These are phyloP conservation scores for Xerocomus potaroensis DNA, from an alignment of 768 basidiomycete genomes.

Conservation along the genomic window DNA sequence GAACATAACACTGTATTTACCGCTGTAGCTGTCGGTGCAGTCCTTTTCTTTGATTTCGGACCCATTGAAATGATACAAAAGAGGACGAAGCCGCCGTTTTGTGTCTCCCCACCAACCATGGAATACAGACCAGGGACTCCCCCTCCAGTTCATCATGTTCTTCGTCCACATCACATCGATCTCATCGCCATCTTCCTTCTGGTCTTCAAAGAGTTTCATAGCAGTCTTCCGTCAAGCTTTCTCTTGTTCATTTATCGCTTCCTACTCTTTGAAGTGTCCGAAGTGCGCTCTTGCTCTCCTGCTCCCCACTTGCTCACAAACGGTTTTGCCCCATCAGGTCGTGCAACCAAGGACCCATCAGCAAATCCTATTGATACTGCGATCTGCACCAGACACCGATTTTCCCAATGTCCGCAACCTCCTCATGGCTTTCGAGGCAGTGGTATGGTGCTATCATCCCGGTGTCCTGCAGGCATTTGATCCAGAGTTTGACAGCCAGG, in stretches of 20 bases:
- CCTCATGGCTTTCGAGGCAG: conserved; percentile 42
- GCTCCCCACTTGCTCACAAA: background rate
- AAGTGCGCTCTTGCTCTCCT: conserved; percentile 38
- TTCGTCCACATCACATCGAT: conserved; percentile 74
- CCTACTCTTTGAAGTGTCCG: conserved; percentile 65
- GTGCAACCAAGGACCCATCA: conserved; percentile 53
- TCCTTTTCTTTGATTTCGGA: conserved; percentile 31
- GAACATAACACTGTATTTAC: conserved; percentile 16
- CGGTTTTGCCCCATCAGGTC: conserved; percentile 42
- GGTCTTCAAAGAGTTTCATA: conserved; percentile 56
- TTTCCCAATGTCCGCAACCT: conserved; percentile 40
- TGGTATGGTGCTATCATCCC: conserved; percentile 24
- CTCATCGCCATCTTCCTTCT: conserved; percentile 61
- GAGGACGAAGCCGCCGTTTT: conserved; percentile 23
- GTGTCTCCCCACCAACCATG: too few species aligned
- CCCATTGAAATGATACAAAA: conserved; percentile 23
- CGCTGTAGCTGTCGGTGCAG: conserved; percentile 25
- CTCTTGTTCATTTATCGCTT: conserved; percentile 61
- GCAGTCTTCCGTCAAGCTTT: conserved; percentile 53
- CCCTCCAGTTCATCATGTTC: conserved; percentile 60
- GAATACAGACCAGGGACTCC: conserved; percentile 39
- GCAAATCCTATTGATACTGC: conserved; percentile 44
- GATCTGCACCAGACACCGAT: conserved; percentile 42
- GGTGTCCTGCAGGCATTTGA: conserved; percentile 20
- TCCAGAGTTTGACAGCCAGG: conserved; percentile 34